Base-by-base conservation (phyloP, 495 filamentous ascomycete genomes). In the Penicillium waksmanii region DNA sequence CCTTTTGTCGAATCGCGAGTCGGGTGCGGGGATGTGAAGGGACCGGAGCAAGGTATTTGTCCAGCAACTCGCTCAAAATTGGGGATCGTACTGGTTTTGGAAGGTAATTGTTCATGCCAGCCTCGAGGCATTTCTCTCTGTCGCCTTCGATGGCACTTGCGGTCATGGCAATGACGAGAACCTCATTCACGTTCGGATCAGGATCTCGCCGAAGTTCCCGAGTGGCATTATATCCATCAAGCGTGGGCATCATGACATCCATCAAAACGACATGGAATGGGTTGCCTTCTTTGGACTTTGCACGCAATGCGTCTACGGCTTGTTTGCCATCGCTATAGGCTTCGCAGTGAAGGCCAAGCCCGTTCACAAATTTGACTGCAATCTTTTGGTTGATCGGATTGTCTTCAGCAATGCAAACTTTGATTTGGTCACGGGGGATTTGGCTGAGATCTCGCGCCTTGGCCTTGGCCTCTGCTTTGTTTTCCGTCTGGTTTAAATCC, bases 101-200 rank as follows among this genome's bases (percentile, higher is more conserved):
- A 5, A 97, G 85, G 60, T 97, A 97, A 61, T 96, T 92, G 74
- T 96, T 96, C 93, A 97, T 97, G 27, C 93, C 93, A 1, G 91
- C 90, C 25, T 91, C 91, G 15, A 97, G 78, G 64, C 93, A 97
- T 71, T 93, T 96, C 72, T 97, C 93, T 27, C 92, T 82, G 63
- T 97, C 93, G 38, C 93, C 93, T 68, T 91, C 89, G 62, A 97
- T 97, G 15, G 93, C 93, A 52, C 85, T 89, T 3, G 93, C 93
- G 3, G 93, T 97, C 93, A 97, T 96, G 38, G 92, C 92, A 58
- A 97, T 95, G 53, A 97, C 87, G 11, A 97, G 79, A 0, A 93
- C 84, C 44, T 88, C 84, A 43, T 89, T 83, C 3, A 97, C 91
- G 5, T 81, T 80, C 2, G 89, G 85, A 48, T 91, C 85, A 0